Evolutionary conservation across 179 eudicot genomes (phyloP), one percentile per base, ranked within the genome.

Genomic region (Corrigiola litoralis): DNA sequence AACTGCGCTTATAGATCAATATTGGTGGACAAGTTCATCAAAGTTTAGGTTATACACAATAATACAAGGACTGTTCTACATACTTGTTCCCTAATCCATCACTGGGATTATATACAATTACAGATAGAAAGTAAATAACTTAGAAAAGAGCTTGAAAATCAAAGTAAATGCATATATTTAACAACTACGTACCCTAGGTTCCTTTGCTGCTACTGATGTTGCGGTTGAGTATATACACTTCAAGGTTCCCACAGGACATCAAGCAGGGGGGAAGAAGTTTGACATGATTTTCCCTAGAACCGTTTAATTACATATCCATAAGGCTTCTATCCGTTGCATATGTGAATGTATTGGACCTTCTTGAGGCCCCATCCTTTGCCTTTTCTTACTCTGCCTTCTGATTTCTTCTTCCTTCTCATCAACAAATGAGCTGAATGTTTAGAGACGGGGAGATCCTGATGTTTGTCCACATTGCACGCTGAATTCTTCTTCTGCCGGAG

Each of bases 341-440:
- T 18, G 60, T 46, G 10, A 53, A 42, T 48, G 54, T 45, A 34
- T 33, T 58, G 47, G 82, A 45, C 51, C 53, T 60, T 34, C 23
- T 61, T n/a, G 88, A 65, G 48, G 25, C 67, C 52, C 21, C 79
- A 42, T 83, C 88, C 34, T 40, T 61, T 78, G 79, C 71, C 85
- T 70, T 70, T 53, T 75, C 74, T 79, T 77, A 23, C 80, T 83
- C 55, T 72, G 77, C 21, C 68, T 57, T 60, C 68, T 72, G 8
- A 65, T 67, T n/a, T 58, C 53, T 40, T 83, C 88, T 76, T 85
- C 88, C 73, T 90, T 90, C 68, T 80, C 85, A 63, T 85, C 89
- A 12, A 64, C 76, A 69, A 85, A 90, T 4, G 88, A 62, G 23
- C 85, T 63, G 65, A 90, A 82, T 9, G 72, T 85, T 44, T 58